Evolutionary conservation across 2,329 filamentous ascomycete genomes (phyloP), one percentile per base, ranked within the genome.

Genomic region (Zymoseptoria passerinii): DNA sequence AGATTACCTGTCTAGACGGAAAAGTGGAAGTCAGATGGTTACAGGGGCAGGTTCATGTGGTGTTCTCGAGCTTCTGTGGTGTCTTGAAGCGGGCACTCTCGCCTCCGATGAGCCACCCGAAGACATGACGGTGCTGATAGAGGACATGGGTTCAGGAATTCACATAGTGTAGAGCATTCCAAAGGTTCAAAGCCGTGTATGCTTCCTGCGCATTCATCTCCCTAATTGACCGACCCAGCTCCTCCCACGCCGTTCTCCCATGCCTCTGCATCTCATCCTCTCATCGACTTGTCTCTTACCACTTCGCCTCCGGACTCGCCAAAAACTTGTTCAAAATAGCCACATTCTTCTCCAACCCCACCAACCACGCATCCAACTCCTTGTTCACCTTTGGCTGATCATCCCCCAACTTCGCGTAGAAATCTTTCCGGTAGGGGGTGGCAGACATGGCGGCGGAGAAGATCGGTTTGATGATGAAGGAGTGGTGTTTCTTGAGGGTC

Each of bases 401-500:
- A 19, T 79, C 78, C 44, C 89, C 91, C 50, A 99, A 80, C 83
- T 96, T 96, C 65, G 76, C 76, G 74, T 96, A 97, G 73, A 99
- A 97, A 75, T 92, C 89, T 73, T 89, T 90, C 67, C 92, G 85
- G 81, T 96, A 96, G 1, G 94, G 94, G 66, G 89, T 92, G 18
- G 91, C 92, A 67, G 84, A 83, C 91, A 99, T 96, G 73, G 92
- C 92, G 62, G 91, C 88, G 68, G 82, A 88, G 82, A 97, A 97
- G 72, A 96, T 81, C 61, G 90, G 90, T 82, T 95, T 96, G 69
- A 96, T 79, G 63, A 96, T 68, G 76, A 95, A 91, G 71, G 81
- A 85, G 81, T 99, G 94, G 79, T 95, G 86, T 27, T 88, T 89
- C 80, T 95, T 96, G 69, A 99, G 87, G 53, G 92, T 96, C 68